Evolutionary conservation across 169 alveolate genomes (phyloP), one percentile per base, ranked within the genome.

Genomic region (Plasmodium relictum): DNA sequence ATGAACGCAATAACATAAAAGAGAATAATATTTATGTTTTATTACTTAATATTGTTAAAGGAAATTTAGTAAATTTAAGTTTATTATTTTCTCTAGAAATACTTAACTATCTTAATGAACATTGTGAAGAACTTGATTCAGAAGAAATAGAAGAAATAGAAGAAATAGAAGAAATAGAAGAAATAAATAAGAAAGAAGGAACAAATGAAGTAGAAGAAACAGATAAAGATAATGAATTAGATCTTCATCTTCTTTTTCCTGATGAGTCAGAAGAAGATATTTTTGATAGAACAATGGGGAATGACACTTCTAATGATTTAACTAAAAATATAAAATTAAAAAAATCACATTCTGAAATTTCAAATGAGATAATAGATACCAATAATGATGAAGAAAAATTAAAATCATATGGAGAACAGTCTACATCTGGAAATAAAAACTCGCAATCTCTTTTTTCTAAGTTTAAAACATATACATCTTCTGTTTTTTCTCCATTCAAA

Each of bases 21-120:
- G 66, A 68, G 48, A 18, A 83, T 50, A 50, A 54, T 44, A 83
- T 83, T 3, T 83, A 83, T 72, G 42, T 52, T 7, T 83, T 83
- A 62, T 20, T 83, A 0, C 65, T 52, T 14, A 56, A 83, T 48
- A 66, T 83, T 42, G 31, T 69, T 52, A 83, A n/a, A 42, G 91
- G 91, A 0, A 68, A 83, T n/a, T 83, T 83, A 48, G 66, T 71
- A 24, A 83, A 83, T 61, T 61, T 83, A 48, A 83, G 91, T 56
- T 61, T 83, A 39, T 71, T 83, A 83, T 83, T 83, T 83, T 54
- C 91, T 2, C n/a, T 83, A 26, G 91, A 83, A 31, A 68, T 83
- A n/a, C 68, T 68, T 37, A 83, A 83, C 22, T 83, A 83, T 61
- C 71, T 83, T 20, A 73, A 83, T 52, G 71, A 54, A 31, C 56